These are phyloP conservation scores for Erigeron canadensis DNA, from an alignment of 129 eudicot genomes.

Conservation along the genomic window DNA sequence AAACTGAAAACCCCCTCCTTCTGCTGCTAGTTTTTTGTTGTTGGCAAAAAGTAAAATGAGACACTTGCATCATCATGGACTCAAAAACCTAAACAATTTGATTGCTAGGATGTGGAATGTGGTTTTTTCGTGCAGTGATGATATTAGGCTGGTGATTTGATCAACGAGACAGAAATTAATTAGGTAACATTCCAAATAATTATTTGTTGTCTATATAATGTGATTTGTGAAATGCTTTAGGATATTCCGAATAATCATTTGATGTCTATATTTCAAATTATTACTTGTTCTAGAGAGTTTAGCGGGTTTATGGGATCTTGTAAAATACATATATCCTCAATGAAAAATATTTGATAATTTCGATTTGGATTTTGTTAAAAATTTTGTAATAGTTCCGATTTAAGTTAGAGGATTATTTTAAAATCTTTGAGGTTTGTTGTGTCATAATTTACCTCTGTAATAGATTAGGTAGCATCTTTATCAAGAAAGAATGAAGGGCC, in stretches of 20 bases:
- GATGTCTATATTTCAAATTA: no score
- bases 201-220: slow-evolving; percentile 6
- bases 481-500: slow-evolving; percentile 24
- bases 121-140: slow-evolving; percentile 78
- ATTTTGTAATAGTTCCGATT: not conserved
- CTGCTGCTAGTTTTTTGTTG: slow-evolving; percentile 30
- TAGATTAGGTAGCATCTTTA: not conserved
- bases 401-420: no score
- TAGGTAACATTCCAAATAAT: slow-evolving; percentile 49
- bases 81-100: slow-evolving; percentile 84
- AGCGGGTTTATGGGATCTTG: no score
- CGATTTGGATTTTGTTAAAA: not conserved
- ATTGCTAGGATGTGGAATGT: slow-evolving; percentile 71
- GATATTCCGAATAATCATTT: not conserved
- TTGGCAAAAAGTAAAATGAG: slow-evolving; percentile 79
- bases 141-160: slow-evolving; percentile 81
- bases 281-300: not conserved
- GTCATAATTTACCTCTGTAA: no score
- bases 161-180: slow-evolving; percentile 77
- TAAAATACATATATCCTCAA: not conserved
- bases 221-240: not conserved
- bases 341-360: not conserved
- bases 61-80: slow-evolving; percentile 88
- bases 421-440: no score
- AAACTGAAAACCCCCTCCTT: no score